Conservation (phyloP, 2,329 filamentous ascomycete species). For the Scedosporium aurantiacum region DNA sequence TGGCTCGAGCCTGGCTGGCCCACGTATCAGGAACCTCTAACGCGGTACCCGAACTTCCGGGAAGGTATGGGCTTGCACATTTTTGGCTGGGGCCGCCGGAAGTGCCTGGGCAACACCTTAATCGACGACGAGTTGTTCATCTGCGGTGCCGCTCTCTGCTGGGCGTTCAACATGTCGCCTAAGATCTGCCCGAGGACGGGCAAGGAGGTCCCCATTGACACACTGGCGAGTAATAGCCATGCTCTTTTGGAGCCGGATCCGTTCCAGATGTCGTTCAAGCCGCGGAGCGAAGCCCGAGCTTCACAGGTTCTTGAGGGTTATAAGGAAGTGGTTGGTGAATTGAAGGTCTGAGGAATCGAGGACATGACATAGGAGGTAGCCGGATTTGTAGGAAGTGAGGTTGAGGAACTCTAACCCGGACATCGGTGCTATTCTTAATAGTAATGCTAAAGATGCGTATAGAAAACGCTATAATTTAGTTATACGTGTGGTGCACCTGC, state of each 20-base stretch:
- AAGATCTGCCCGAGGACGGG: conserved; percentile 32
- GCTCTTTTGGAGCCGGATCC: conserved; percentile 40
- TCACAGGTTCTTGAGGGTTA: conserved; percentile 26
- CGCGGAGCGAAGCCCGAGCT: conserved; percentile 27
- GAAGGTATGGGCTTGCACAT: conserved; percentile 47
- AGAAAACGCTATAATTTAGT: no score
- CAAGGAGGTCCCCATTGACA: conserved; percentile 30
- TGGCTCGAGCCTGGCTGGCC: conserved; percentile 53
- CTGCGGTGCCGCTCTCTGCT: conserved; percentile 33
- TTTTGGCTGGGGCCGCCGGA: conserved; percentile 53
- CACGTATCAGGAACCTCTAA: conserved; percentile 52
- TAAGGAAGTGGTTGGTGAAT: conserved; percentile 14
- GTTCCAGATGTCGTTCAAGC: conserved; percentile 33
- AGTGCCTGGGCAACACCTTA: conserved; percentile 51
- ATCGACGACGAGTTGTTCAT: conserved; percentile 49
- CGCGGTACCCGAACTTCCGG: conserved; percentile 50
- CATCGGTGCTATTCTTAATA: no score
- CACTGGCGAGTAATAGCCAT: conserved; percentile 37
- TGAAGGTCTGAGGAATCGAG: no score
- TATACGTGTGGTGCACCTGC: no score
- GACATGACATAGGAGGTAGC: no score
- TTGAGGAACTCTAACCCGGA: no score
- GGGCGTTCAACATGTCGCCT: conserved; percentile 34
- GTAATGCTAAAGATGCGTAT: no score
- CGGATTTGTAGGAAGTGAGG: no score